Base-by-base conservation (phyloP, 345 rosid species). In the Eucalyptus curtisii region DNA sequence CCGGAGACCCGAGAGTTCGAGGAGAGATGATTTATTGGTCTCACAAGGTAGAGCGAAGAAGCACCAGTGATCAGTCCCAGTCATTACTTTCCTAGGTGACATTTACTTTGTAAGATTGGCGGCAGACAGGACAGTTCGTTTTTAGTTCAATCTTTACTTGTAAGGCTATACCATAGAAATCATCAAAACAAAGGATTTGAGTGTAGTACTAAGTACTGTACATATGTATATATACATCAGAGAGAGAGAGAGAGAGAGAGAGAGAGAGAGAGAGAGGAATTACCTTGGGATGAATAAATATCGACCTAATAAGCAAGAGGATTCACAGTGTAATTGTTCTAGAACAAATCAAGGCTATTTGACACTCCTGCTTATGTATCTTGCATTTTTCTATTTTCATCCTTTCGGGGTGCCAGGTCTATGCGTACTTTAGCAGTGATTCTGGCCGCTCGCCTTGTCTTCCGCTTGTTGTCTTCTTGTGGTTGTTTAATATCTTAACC, bases 11-110 rank as follows among this genome's bases (percentile, higher is more conserved):
- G 99, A 97, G 92, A 96, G 98, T 88, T 95, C 99, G 44, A 96
- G 92, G 91, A 94, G 96, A 91, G 99, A 97, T 80, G 97, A 96
- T 61, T 87, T 93, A 16, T 92, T 97, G 52, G 89, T 90, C 89
- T 92, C 96, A 52, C 99, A 95, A 91, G 98, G 98, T 88, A 93
- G 99, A 94, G 97, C 99, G 79, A 98, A 96, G 96, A 98, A 98
- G 90, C 99, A 98, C 91, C 99, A 97, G 89, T 98, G 95, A 96
- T 30, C 64, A 17, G 80, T 24, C 19, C 55, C 10, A 11, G 44
- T 49, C 61, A 37, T 12, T 80, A 42, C 80, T 44, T 52, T 61
- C 17, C 88, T 53, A 12, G 40, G 66, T 61, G 20, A 13, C 76
- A 47, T 49, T 44, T 64, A 30, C 42, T 44, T 52, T 4, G 8